A percentile compares a stretch with the other conserved stretches of the same genome.
phyloP scores from a whole-genome alignment of 805 yeast genomes.

The Nakazawaea ishiwadae region DNA sequence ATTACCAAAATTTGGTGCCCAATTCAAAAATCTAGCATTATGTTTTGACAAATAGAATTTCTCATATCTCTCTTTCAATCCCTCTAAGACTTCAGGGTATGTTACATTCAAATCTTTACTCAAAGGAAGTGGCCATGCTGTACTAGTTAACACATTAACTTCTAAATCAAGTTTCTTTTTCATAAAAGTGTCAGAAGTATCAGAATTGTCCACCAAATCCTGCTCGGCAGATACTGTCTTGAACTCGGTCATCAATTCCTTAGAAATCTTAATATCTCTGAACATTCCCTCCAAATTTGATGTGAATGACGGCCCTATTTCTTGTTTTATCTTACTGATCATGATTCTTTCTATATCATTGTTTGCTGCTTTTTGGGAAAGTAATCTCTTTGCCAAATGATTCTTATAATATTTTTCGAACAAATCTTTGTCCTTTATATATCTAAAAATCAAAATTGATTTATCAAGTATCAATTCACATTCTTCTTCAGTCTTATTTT shows the following conservation, averaged over 20 bases:
- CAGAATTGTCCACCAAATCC: conserved; percentile 12
- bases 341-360: conserved; percentile 66
- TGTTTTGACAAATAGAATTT: conserved; percentile 45
- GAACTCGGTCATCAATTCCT: conserved; percentile 40
- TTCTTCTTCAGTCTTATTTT: conserved; percentile 41
- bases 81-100: conserved; percentile 40
- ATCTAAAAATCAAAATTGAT: conserved; percentile 59
- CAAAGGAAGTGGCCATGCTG: conserved; percentile 63
- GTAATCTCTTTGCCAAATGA: conserved; percentile 77
- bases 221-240: conserved; percentile 15
- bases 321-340: conserved; percentile 64
- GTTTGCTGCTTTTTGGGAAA: conserved; percentile 40
- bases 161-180: conserved; percentile 36
- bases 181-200: conserved; percentile 12
- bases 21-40: conserved; percentile 55
- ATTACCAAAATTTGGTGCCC: conserved; percentile 85
- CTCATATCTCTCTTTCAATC: conserved; percentile 42
- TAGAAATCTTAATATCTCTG: conserved; percentile 64
- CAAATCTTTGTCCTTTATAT: conserved; percentile 75
- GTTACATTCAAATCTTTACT: conserved; percentile 29
- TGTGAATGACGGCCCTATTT: conserved; percentile 75
- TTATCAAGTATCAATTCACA: conserved; percentile 43
- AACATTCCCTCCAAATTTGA: conserved; percentile 84
- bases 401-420: conserved; percentile 83
- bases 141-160: conserved; percentile 52